A percentile compares a stretch with the other conserved stretches of the same genome.
Conservation (phyloP, 495 filamentous ascomycete species). For the Darksidea phi region DNA sequence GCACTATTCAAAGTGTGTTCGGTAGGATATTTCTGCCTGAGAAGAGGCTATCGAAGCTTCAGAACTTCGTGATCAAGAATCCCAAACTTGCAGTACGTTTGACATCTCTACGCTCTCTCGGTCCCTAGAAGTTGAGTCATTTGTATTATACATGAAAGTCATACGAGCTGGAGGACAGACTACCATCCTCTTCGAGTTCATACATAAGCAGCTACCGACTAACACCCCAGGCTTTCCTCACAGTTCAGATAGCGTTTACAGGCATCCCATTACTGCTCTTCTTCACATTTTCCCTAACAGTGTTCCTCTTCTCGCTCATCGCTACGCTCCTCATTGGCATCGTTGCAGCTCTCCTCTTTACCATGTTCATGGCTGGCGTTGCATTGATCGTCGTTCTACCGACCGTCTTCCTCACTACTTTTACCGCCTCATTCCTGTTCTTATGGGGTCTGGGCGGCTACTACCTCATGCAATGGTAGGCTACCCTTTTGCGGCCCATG, state of each 20-base stretch:
- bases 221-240: constrained; percentile 50
- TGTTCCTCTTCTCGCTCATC: constrained; percentile 55
- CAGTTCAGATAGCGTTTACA: constrained; percentile 55
- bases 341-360: constrained; percentile 55
- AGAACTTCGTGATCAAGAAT: constrained; percentile 41
- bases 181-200: background rate
- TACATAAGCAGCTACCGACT: background rate
- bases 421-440: constrained; percentile 59
- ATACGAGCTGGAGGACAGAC: too few relatives aligned
- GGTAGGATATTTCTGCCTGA: constrained; percentile 43
- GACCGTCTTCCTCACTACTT: constrained; percentile 58
- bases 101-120: background rate
- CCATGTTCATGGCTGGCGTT: constrained; percentile 60
- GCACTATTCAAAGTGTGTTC: constrained; percentile 30
- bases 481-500: too few relatives aligned
- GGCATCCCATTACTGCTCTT: constrained; percentile 63
- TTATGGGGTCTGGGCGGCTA: constrained; percentile 60
- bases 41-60: constrained; percentile 37
- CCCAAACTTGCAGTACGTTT: constrained; percentile 44
- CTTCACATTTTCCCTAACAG: constrained; percentile 55
- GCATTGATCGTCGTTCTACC: constrained; percentile 65
- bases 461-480: constrained; percentile 50
- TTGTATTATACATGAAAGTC: too few relatives aligned
- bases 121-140: background rate
- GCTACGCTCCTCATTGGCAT: constrained; percentile 52